phyloP scores from a whole-genome alignment of 192 early-diverging fungal species.

The Backusella australiensis region DNA sequence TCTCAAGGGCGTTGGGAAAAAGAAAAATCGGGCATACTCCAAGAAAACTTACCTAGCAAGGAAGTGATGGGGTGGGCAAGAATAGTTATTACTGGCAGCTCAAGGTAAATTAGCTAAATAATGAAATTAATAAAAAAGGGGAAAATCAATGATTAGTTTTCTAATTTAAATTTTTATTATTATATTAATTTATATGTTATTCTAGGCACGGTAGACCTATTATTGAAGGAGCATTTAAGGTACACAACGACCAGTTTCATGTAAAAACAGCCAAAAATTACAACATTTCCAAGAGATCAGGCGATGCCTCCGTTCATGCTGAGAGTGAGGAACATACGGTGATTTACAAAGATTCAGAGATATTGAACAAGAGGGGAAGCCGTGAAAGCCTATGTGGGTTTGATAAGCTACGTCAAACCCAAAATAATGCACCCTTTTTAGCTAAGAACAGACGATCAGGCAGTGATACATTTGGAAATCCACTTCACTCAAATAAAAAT shows the following conservation, averaged over 20 bases:
- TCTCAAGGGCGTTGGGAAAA: constrained; percentile 15
- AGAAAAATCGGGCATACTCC: constrained; percentile 9
- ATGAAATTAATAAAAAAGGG: constrained; percentile 13
- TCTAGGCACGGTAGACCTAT: constrained; percentile 33
- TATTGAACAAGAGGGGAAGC: not conserved
- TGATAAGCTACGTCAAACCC: not conserved
- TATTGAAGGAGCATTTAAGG: constrained; percentile 56
- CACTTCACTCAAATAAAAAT: not conserved
- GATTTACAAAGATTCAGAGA: constrained; percentile 27
- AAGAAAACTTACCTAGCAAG: constrained; percentile 30
- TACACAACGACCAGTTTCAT: constrained; percentile 51
- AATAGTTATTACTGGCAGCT: constrained; percentile 40
- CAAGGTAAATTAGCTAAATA: constrained; percentile 9
- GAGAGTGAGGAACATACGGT: not conserved
- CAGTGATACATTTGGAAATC: not conserved
- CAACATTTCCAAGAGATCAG: constrained; percentile 43
- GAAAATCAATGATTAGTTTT: not conserved
- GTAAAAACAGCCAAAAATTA: constrained; percentile 53
- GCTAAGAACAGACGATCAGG: not conserved
- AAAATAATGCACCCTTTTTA: not conserved
- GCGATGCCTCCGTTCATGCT: constrained; percentile 38
- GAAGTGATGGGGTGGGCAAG: constrained; percentile 57
- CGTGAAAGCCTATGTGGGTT: constrained; percentile 16
- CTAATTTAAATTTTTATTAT: not conserved
- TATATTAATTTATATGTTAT: not conserved